These are phyloP conservation scores for Diddensiella santjacobensis DNA, from an alignment of 805 yeast genomes.

Conservation along the genomic window DNA sequence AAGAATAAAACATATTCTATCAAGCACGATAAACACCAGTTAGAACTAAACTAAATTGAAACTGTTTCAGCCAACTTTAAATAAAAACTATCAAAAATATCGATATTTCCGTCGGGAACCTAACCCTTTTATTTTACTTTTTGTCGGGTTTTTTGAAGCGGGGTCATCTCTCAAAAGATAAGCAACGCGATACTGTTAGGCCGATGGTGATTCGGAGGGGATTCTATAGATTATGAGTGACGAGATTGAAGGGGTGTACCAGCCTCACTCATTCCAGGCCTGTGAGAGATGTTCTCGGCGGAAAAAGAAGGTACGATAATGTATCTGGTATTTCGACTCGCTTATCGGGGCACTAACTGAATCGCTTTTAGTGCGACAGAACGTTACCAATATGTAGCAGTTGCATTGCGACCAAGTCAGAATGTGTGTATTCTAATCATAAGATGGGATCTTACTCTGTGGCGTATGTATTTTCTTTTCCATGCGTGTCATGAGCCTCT, in stretches of 20 bases:
- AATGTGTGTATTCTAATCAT: constrained; percentile 16
- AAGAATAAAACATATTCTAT: no score
- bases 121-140: no score
- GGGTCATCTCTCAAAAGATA: no score
- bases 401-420: constrained; percentile 7
- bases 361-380: constrained; percentile 18
- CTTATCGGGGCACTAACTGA: background rate
- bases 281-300: constrained; percentile 22
- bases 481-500: background rate
- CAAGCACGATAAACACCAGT: no score
- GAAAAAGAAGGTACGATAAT: constrained; percentile 21
- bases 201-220: no score
- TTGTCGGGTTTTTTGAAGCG: no score
- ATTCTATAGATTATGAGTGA: no score
- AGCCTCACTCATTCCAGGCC: constrained; percentile 19
- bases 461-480: background rate
- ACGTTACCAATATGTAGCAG: constrained; percentile 18
- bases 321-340: background rate
- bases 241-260: constrained; percentile 6
- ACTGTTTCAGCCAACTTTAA: no score
- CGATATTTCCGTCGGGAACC: no score
- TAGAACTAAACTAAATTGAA: no score
- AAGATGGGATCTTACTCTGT: constrained; percentile 17
- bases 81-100: no score
- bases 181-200: no score